Evolutionary conservation across 768 basidiomycete genomes (phyloP), one percentile per base, ranked within the genome.

Genomic region (Cyclocybe aegerita): DNA sequence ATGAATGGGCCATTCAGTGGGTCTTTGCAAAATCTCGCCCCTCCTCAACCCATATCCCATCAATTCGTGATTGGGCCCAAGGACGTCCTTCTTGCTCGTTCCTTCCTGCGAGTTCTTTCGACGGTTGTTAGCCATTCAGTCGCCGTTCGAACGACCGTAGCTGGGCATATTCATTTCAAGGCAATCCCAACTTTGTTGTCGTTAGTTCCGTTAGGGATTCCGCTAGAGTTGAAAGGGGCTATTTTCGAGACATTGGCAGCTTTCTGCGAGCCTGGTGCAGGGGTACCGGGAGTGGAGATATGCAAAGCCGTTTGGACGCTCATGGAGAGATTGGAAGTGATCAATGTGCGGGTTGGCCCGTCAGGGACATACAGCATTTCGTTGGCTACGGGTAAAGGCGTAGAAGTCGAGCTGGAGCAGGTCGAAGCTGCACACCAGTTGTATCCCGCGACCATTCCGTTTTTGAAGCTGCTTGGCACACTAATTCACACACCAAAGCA

Each of bases 401-500:
- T 93, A 3, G 86, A 95, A 55, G 79, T 88, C 4, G 93, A 96
- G 64, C 69, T 98, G 55, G 93, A 94, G 57, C 87, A 93, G 57
- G 82, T 94, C 46, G 96, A 98, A 67, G 73, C 89, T 10, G 75
- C 78, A 4, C 82, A 86, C 62, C 80, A 81, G 65, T 61, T 87
- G 49, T 98, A 96, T 66, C 93, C 95, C 0, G 81, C 91, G 7
- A 96, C 95, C 0, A 86, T 91, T 15, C 86, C 95, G 0, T 96
- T 98, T 72, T 70, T 98, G 44, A 79, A 81, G 49, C 79, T 98
- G 39, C 81, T 98, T 52, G 79, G 80, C 58, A 85, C 90, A 0
- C 79, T 98, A 50, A 76, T 98, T 23, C 92, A 93, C 61, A 88
- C 89, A 0, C 83, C 89, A 0, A 90, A 90, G 65, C 79, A 86